Base-by-base conservation (phyloP, 371 early-diverging fungal genomes). In the Lichtheimia hyalospora region DNA sequence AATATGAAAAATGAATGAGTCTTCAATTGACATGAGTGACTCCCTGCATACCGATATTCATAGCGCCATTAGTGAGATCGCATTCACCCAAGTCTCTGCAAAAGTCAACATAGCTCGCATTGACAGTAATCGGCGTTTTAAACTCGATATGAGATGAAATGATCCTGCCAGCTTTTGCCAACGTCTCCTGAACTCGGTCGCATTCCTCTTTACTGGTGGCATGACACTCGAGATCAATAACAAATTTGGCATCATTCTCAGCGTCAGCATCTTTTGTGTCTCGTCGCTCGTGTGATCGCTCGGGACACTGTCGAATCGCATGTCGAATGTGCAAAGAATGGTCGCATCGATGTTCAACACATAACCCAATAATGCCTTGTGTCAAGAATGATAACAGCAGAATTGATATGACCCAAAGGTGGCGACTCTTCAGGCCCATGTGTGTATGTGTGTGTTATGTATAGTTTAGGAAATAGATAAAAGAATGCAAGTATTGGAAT, bases 71-170 rank as follows among this genome's bases (percentile, higher is more conserved):
- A 3, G 56, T 58, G 10, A 61, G 48, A 21, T 39, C 49, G 39
- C 83, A 83, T 25, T 77, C 68, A 2, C 59, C 61, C 7, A 67
- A 43, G 12, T 60, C 54, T 27, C 61, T 16, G 51, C 89, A 88
- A 66, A 86, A 86, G 12, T 75, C 66, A 7, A 76, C 51, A 61
- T 75, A 86, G 4, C 78, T 66, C 20, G 84, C 85, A 62, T 81
- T 78, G n/a, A 86, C 78, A n/a, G 34, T 51, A 40, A 88, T 57
- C 23, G 81, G 77, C 27, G 64, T 58, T 41, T 68, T 69, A 41
- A 88, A 63, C 10, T 53, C 52, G 48, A 85, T 58, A 8, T 63
- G 58, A 18, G 71, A 68, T 3, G 77, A 60, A 16, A 85, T 66
- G 25, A 78, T 67, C 7, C 65, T 60, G 7, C 64, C 61, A 14